Evolutionary conservation across 495 filamentous ascomycete genomes (phyloP).

Genomic region (Daldinia concentrica): DNA sequence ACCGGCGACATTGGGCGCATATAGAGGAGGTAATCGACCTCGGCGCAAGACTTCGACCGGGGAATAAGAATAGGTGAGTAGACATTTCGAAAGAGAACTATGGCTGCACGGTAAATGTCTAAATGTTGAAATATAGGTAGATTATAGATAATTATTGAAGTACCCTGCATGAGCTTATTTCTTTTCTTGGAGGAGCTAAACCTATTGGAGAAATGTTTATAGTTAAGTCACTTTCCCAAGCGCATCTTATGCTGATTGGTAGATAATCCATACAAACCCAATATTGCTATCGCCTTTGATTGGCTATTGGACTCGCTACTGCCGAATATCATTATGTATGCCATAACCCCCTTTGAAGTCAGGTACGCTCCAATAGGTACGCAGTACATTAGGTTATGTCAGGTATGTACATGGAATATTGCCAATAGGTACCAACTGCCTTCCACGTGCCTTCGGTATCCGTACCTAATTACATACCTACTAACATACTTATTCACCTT

Average conservation of each 20-base stretch:
- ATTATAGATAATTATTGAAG: no score
- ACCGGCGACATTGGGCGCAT: slow-evolving; percentile 57
- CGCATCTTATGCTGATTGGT: no score
- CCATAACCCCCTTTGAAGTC: background rate
- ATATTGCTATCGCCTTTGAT: background rate
- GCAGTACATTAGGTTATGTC: no score
- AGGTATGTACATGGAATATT: background rate
- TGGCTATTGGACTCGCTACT: background rate
- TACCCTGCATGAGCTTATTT: no score
- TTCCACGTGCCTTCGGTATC: background rate
- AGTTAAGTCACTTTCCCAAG: background rate
- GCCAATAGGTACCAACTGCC: no score
- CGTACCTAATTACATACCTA: background rate
- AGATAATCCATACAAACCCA: background rate
- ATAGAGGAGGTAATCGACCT: slow-evolving; percentile 33
- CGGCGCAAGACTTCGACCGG: slow-evolving; percentile 14
- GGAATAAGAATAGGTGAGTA: slow-evolving; percentile 16
- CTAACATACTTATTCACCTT: background rate
- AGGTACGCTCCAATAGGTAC: background rate
- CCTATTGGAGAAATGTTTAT: background rate
- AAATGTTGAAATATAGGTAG: no score
- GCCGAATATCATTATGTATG: background rate
- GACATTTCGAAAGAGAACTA: slow-evolving; percentile 31
- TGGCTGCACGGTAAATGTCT: no score
- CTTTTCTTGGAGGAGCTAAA: background rate